Conservation (phyloP, 208 protist genomes). For the Strigomonas oncopelti region DNA sequence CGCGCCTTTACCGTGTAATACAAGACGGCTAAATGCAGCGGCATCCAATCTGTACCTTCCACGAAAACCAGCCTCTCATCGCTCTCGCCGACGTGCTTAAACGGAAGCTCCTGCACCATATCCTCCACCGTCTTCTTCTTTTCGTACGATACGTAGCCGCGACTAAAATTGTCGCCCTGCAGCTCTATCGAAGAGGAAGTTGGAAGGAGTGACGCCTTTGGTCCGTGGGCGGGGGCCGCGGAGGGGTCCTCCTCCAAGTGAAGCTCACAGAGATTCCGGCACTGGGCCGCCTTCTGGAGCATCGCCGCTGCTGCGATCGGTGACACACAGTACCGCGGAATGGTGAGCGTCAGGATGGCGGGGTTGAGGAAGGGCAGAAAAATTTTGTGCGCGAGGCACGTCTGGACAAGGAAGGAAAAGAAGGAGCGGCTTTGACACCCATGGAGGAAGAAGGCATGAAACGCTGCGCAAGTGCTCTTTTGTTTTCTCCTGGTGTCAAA, state of each 20-base stretch:
- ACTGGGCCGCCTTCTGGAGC: not conserved
- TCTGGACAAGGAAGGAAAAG: not conserved
- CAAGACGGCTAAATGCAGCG: not conserved
- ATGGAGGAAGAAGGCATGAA: not conserved
- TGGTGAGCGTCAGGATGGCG: not conserved
- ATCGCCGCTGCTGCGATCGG: not conserved
- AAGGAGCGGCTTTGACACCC: not conserved
- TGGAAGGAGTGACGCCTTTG: not conserved
- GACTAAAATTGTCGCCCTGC: constrained; percentile 6
- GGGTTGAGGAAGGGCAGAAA: constrained; percentile 7
- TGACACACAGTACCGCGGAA: not conserved
- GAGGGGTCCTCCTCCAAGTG: not conserved
- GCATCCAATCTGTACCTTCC: not conserved
- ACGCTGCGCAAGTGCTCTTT: not conserved
- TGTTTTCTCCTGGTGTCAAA: too few species aligned
- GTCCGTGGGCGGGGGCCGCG: not conserved
- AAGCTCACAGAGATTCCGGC: not conserved
- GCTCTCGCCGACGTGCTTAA: too few species aligned
- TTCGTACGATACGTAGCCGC: constrained; percentile 1
- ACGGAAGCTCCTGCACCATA: not conserved
- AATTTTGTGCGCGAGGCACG: not conserved
- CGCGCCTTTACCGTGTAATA: not conserved
- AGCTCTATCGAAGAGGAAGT: not conserved
- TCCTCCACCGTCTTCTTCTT: too few species aligned
- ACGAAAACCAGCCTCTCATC: not conserved